Evolutionary conservation across 306 rosid genomes (phyloP), one percentile per base, ranked within the genome.

Genomic region (Malus sylvestris): DNA sequence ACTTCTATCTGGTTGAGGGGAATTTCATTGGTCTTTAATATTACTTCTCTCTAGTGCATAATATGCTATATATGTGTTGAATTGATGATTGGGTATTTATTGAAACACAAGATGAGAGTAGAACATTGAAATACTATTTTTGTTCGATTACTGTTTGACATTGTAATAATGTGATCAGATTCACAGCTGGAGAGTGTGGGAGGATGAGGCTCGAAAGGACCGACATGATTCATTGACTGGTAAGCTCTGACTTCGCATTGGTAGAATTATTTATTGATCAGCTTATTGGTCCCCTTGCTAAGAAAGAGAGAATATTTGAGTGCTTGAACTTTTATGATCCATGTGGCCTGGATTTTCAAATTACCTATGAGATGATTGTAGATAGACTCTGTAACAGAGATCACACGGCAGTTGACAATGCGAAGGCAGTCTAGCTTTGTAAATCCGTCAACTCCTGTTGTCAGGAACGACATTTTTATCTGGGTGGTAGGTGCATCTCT

Each of bases 151-250:
- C 45, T 68, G 79, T 81, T 84, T 81, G 81, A 76, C 69, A 78
- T 82, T 79, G 68, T 68, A 59, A 73, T 71, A 69, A 69, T 85
- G 72, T 79, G 71, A 77, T 74, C 97, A 95, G 99, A 87, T 91
- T 84, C 97, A 95, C 76, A 91, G 92, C 81, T 95, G 99, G 99
- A 89, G 99, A 85, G 85, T 23, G 67, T 95, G 99, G 99, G 99
- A 95, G 74, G 90, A 89, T 33, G 96, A 88, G 82, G 98, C 98
- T 81, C 97, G 81, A 74, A 75, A 86, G 95, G 98, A 89, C 81
- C 84, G 65, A 68, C 91, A 83, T 76, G 46, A 86, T 80, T 80
- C 83, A 66, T 83, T 89, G 84, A 64, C 76, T 29, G 90, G 99
- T 95, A 83, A 86, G 86, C 82, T 83, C 70, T 76, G 71, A 70